Evolutionary conservation across 768 basidiomycete species (phyloP), one percentile per base, ranked within the genome.

Genomic region (Kwoniella pini): DNA sequence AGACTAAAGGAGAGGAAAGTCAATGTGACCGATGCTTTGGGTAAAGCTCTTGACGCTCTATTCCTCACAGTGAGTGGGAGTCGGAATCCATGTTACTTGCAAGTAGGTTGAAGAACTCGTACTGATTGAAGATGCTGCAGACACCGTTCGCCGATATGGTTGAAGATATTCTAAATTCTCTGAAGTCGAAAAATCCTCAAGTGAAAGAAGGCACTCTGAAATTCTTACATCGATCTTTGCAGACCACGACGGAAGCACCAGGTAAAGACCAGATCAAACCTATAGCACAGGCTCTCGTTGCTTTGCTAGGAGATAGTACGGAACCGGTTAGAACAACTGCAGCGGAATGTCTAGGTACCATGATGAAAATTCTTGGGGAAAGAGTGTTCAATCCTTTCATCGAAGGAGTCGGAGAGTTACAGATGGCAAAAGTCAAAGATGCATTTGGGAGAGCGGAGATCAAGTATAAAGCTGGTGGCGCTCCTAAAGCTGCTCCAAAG

Each of bases 301-400:
- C 80, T 4, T 82, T 93, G 7, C 82, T 97, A 12, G 93, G 92
- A 77, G 96, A 99, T 74, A 84, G 89, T 11, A 87, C 85, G 63
- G 95, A 91, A 74, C 89, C 89, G 28, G 91, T 93, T 24, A 84
- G 96, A 43, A 88, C 87, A 57, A 89, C 93, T 66, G 90, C 93
- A n/a, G 93, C 93, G 0, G 83, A 83, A 38, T 89, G 87, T 68
- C 81, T 99, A 31, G 96, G 95, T 17, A 87, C 86, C 0, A 80
- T 98, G 67, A 94, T 94, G 89, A 97, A 90, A 82, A 94, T 98
- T 84, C 85, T 98, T 11, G 96, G 96, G 21, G 95, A 98, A 74
- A 83, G 95, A 27, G 87, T 88, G 17, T 83, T 99, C 44, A 92
- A 88, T 72, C 90, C 90, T 0, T 81, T 89, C 6, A 83, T 95